phyloP scores from a whole-genome alignment of 2,329 filamentous ascomycete genomes.

The Basipetospora chlamydospora region DNA sequence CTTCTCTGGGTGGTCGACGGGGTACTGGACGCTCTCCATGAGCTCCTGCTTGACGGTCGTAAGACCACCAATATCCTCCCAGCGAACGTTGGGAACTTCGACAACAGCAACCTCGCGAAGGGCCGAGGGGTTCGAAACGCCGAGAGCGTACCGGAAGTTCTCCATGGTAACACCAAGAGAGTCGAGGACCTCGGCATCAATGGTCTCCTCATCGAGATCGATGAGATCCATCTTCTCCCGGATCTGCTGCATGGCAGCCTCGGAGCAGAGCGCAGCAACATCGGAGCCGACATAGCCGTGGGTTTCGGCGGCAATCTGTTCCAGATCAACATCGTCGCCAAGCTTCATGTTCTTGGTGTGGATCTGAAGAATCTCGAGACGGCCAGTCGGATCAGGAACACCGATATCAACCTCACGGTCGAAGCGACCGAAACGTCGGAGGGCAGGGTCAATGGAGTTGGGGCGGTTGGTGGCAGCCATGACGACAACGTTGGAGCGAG shows the following conservation, averaged over 20 bases:
- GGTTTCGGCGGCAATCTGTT: conserved; percentile 92
- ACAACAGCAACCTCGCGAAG: conserved; percentile 98
- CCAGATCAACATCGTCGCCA: conserved; percentile 87
- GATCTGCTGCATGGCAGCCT: conserved; percentile 99
- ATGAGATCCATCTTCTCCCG: conserved; percentile 99
- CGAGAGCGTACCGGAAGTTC: conserved; percentile 98
- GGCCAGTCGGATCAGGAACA: conserved; percentile 92
- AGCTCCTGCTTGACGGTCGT: conserved; percentile 98
- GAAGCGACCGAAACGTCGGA: conserved; percentile 96
- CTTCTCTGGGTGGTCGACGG: conserved; percentile 97
- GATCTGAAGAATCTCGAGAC: conserved; percentile 97
- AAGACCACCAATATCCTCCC: conserved; percentile 98
- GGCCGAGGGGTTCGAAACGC: conserved; percentile 95
- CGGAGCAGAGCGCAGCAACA: conserved; percentile 93
- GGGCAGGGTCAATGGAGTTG: conserved; percentile 95
- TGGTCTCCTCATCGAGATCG: conserved; percentile 96
- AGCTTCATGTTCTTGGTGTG: conserved; percentile 99
- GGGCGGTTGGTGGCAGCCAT: conserved; percentile 99
- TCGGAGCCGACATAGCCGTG: conserved; percentile 99
- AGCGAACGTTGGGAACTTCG: conserved; percentile 97
- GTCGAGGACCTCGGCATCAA: conserved; percentile 95
- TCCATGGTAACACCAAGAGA: conserved; percentile 98
- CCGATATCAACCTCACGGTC: conserved; percentile 98
- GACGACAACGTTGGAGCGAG: conserved; percentile 93
- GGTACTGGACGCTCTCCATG: conserved; percentile 97